These are phyloP conservation scores for Phytophthora parvispora DNA, from an alignment of 352 stramenopile genomes.

Conservation along the genomic window DNA sequence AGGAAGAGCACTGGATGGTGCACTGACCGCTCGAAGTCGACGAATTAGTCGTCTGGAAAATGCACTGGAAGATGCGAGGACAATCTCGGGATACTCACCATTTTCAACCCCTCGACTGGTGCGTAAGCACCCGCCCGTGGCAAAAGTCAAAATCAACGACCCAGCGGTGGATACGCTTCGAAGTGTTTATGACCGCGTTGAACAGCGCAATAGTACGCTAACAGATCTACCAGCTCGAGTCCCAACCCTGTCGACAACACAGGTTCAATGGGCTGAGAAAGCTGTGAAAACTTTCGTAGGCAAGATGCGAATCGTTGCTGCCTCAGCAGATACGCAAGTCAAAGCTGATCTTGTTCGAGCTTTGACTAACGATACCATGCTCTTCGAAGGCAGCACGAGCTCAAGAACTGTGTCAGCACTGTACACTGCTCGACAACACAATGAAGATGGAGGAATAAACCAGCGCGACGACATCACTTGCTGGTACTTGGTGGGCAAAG, in stretches of 20 bases:
- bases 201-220: constrained; percentile 15
- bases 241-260: constrained; percentile 11
- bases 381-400: background rate
- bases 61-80: constrained; percentile 26
- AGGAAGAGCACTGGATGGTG: background rate
- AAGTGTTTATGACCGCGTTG: constrained; percentile 23
- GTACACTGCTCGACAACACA: constrained; percentile 3
- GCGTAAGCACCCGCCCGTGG: background rate
- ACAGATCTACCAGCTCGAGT: background rate
- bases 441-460: constrained; percentile 8
- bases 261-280: constrained; percentile 14
- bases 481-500: constrained; percentile 60
- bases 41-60: constrained; percentile 25
- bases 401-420: background rate
- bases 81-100: background rate
- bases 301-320: constrained; percentile 23
- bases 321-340: constrained; percentile 13
- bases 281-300: constrained; percentile 25
- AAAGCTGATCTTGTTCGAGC: constrained; percentile 14
- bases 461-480: constrained; percentile 21
- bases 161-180: constrained; percentile 14
- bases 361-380: background rate
- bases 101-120: constrained; percentile 7
- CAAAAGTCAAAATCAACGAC: background rate
- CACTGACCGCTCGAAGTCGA: constrained; percentile 2